Evolutionary conservation across 352 stramenopile genomes (phyloP), one percentile per base, ranked within the genome.

Genomic region (Nothophytophthora sp.): DNA sequence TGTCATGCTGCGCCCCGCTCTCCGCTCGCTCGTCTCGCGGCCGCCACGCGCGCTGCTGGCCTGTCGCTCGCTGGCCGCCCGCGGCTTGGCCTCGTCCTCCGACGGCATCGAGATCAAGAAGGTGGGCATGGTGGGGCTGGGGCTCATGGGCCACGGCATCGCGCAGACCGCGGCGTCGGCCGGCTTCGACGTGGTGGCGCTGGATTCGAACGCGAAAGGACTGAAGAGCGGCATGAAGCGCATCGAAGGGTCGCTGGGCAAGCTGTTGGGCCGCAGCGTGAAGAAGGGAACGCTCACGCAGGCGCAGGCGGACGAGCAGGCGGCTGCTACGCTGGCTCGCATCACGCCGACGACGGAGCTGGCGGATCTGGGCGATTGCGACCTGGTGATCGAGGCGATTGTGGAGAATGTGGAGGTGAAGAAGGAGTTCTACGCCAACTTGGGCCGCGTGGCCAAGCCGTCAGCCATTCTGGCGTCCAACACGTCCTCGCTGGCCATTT

Each of bases 141-240:
- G 97, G 3, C 81, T 99, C 50, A 99, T 99, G 96, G 97, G 90
- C 41, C 97, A 99, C 67, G 97, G 97, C 35, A 98, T 99, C 63
- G 95, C 86, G 45, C 97, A 99, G 80, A 94, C 92, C 6, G 87
- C 90, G 12, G 92, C 94, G 19, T 72, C 68, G 38, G 84, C 81
- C 4, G 80, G 87, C 24, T 97, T 92, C 53, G 52, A 96, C 37
- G 88, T 97, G 15, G 81, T 96, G 12, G 88, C 78, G 12, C 43
- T 96, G 18, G 86, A 92, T 57, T 88, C 76, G 50, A 92, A 85
- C 62, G 55, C 76, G 34, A 68, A 79, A 42, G 77, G 71, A 2
- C 70, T 95, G 11, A 76, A 94, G n/a, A 83, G 85, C 20, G 85
- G 82, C 48, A 86, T 97, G 55, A 78, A 93, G 59, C 86, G 94